Base-by-base conservation (phyloP, 345 rosid genomes). In the Sonneratia alba region DNA sequence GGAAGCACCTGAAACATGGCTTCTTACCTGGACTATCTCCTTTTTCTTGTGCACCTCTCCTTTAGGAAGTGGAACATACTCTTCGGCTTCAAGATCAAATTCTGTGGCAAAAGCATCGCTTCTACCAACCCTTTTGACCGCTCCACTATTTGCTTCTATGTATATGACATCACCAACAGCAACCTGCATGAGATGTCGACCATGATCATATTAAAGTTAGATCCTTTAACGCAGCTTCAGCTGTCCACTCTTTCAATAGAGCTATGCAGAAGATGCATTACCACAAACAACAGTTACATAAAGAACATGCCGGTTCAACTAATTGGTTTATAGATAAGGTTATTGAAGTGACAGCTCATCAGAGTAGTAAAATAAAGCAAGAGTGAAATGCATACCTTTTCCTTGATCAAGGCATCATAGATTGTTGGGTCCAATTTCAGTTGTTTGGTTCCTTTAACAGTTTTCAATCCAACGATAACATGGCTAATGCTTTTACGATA, bases 31-130 rank as follows among this genome's bases (percentile, higher is more conserved):
- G 78, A 95, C 99, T 59, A 95, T 95, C 86, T 92, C 99, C 81
- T 92, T 95, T 87, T 90, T 95, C 77, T 95, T 95, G 86, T 91
- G 97, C 77, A 95, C 99, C 76, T 95, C 99, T 71, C 99, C 99
- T 83, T 95, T 92, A 11, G 99, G 99, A 74, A 95, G 93, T 4
- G 99, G 99, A 73, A 95, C 98, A 72, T 95, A 95, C 79, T 95
- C 99, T 84, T 95, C 98, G 21, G 99, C 99, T 86, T 95, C 99
- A 66, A 95, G 91, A 77, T 95, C 99, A 68, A 88, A 95, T 78
- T 92, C 97, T 32, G 98, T 95, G 68, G 98, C 96, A 83, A 89
- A 95, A 74, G 98, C 96, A 86, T 92, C 99, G 71, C 97, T 90
- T 81, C 97, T 83, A 71, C 99, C 99, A 16, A 95, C 99, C 75